Evolutionary conservation across 73 alveolate genomes (phyloP), one percentile per base, ranked within the genome.

Genomic region (Paramecium pentaurelia): DNA sequence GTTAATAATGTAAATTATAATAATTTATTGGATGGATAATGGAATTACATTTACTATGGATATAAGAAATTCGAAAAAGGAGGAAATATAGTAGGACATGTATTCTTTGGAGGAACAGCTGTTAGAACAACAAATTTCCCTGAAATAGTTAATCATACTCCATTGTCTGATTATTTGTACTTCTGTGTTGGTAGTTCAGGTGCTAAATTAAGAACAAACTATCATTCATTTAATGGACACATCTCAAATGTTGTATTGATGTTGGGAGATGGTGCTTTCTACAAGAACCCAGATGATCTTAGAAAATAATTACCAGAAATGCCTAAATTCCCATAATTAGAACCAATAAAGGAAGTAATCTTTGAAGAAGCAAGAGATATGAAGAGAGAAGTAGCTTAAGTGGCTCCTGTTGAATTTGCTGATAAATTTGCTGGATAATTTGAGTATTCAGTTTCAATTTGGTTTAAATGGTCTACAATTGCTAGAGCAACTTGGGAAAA

Each of bases 391-490:
- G 45, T n/a, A 2, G 77, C 28, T 14, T 8, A 25, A 80, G 91
- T 80, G 4, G 73, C 71, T 16, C 91, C 91, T 7, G 44, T 32
- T 10, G 91, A 80, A 47, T 80, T 80, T 10, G 20, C 47, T 25
- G 75, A 80, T 36, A 44, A 80, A 10, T 80, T 80, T 49, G 73
- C 71, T 20, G 75, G 75, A 25, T 22, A 60, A n/a, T 3, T 7
- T 80, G 91, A 80, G 16, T 80, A 80, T 54, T 73, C 91, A 45
- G 91, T 80, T 1, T 80, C 91, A 27, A 20, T 80, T 12, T 80
- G 91, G 91, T 80, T 80, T n/a, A 80, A 80, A 47, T 80, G 91
- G 91, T 80, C 71, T 18, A 10, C 60, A n/a, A 18, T 80, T 16
- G 38, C 58, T 12, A 80, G 91, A 80, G 91, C 47, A 9, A 14